Base-by-base conservation (phyloP, 768 basidiomycete species). In the Leccinellum rugosiceps region DNA sequence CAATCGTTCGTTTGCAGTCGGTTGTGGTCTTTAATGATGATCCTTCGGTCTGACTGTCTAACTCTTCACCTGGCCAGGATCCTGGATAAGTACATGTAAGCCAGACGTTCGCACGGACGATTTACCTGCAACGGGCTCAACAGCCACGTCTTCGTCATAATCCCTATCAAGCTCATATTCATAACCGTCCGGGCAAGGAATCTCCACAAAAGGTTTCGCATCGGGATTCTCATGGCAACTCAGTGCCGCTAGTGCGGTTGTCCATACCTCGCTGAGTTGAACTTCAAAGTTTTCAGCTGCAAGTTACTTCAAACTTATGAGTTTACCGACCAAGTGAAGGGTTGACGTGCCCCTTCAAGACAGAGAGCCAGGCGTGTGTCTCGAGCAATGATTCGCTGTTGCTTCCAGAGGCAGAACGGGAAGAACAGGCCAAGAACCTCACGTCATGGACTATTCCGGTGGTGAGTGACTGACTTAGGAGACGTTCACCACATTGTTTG, bases 141-240 rank as follows among this genome's bases (percentile, higher is more conserved):
- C 25, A 13, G 9, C 32, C 32, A 58, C 59, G 4, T 60, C 61
- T 15, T 68, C 68, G 25, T 72, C 65, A 7, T 48, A 60, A 52
- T 70, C 66, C 6, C 68, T 70, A 45, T 70, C 70, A 44, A 53
- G 58, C 4, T 62, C 60, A 31, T 68, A 63, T 4, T 72, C 59
- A 26, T 66, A 53, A 26, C 45, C 56, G 0, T 43, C 23, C 2
- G 59, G 57, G 30, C 50, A 57, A 8, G 6, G 26, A 35, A 67
- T 56, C 25, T 57, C 58, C 43, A 15, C 14, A n/a, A 23, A 21
- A n/a, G 31, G 9, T 28, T 53, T 50, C 8, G 21, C 28, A 4
- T n/a, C 15, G 7, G 21, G 14, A 25, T 35, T 17, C 26, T 43
- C 50, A 15, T 9, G 14, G 23, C 6, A 14, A 25, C 45, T 21